phyloP scores from a whole-genome alignment of 345 rosid species.

The Hibiscus tridactylites region DNA sequence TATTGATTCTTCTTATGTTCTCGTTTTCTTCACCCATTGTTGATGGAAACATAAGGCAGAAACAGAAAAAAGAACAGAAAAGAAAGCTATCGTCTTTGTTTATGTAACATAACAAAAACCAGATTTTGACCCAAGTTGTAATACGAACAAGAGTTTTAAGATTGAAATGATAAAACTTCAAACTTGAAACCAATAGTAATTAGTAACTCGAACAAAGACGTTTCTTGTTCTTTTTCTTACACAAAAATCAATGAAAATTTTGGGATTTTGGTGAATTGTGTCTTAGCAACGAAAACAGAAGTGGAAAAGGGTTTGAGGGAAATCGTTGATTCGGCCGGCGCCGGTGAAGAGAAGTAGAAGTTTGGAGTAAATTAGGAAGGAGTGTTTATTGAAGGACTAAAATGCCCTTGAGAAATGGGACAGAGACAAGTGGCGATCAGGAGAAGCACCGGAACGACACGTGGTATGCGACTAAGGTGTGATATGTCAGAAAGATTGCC shows the following conservation, averaged over 20 bases:
- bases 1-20: slow-evolving; percentile 28
- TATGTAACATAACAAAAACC: slow-evolving; percentile 8
- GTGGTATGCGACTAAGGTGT: slow-evolving; percentile 36
- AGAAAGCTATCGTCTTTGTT: neutral
- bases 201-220: neutral
- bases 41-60: neutral
- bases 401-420: slow-evolving; percentile 15
- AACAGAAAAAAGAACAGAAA: neutral
- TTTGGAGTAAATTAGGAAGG: neutral
- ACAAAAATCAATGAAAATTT: neutral
- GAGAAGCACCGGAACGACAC: slow-evolving; percentile 33
- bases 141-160: neutral
- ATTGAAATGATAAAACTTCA: neutral
- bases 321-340: neutral
- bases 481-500: neutral
- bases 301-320: neutral
- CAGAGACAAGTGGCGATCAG: slow-evolving; percentile 52
- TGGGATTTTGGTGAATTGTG: neutral
- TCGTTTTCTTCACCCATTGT: slow-evolving; percentile 52
- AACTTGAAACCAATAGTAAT: slow-evolving; percentile 4
- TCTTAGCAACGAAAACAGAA: neutral
- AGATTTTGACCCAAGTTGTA: slow-evolving; percentile 17
- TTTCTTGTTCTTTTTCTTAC: neutral
- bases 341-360: neutral
- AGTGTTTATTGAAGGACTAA: slow-evolving; percentile 21